Percentiles rank a stretch among this genome's conserved stretches.
Evolutionary conservation across 73 alveolate species (phyloP).

Genomic region (Tetrahymena malaccensis): DNA sequence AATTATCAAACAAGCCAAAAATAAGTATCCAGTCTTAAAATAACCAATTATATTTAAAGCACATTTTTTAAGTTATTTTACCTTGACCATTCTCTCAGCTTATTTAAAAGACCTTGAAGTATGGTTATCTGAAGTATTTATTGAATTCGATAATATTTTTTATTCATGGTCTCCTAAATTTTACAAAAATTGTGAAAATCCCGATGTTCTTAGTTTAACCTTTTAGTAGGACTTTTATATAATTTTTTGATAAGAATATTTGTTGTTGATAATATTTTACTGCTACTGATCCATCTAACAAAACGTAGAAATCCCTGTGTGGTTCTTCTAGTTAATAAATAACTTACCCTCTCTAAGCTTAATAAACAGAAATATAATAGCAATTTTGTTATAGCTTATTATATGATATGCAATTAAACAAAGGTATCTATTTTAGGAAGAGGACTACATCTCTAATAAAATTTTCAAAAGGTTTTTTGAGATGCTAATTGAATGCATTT

Average conservation of each 20-base stretch:
- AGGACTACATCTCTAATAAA: neutral
- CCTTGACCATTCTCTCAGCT: neutral
- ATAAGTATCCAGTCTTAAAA: too few species aligned
- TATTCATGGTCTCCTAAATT: neutral
- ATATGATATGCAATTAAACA: neutral
- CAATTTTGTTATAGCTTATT: neutral
- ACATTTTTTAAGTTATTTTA: too few species aligned
- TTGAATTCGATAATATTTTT: neutral
- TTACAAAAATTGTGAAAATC: neutral
- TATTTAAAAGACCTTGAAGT: neutral
- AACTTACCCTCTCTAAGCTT: neutral
- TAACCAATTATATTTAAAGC: neutral
- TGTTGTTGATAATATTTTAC: neutral
- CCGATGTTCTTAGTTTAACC: neutral
- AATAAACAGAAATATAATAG: neutral
- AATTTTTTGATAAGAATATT: neutral
- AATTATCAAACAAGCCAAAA: too few species aligned
- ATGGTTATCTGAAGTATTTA: neutral
- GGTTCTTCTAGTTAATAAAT: neutral
- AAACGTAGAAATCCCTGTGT: neutral
- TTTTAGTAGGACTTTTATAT: neutral
- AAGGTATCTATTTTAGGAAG: neutral
- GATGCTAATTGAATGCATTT: neutral
- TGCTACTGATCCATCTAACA: neutral
- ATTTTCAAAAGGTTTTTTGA: neutral